Evolutionary conservation across 441 rosid species (phyloP), one percentile per base, ranked within the genome.

Genomic region (Capsella rubella): DNA sequence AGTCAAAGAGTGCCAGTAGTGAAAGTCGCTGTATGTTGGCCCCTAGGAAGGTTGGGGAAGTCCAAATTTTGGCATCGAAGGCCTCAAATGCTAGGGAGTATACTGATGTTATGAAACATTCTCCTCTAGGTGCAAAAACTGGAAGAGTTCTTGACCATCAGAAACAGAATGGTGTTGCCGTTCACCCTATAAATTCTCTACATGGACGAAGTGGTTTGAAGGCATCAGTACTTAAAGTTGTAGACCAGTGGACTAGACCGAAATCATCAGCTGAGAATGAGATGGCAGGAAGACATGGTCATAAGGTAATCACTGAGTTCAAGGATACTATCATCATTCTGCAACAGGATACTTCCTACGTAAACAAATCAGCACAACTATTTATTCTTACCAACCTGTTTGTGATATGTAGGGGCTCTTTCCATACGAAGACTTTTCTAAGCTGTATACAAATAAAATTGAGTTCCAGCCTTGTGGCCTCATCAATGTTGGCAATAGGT

Each of bases 401-500:
- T 50, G 64, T 67, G 72, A 55, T 67, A 75, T 82, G 61, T 88
- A 95, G 99, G 89, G 84, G 13, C 80, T 88, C 61, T 90, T 93
- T 83, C 74, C 90, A 29, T 95, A 90, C 64, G 94, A 91, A 72
- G 78, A 75, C 21, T 95, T 95, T 85, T 84, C 84, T 58, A 86
- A 87, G 80, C 81, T 95, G 52, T 93, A 93, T 77, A 78, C 81
- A 72, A 86, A 81, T 78, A 89, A 89, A 79, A 82, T 67, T 56
- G 95, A 91, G 73, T 76, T 91, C 72, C 84, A 72, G 74, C 98
- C 99, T 21, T 86, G 87, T 79, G 99, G 99, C 52, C 90, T 95
- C 62, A 81, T 82, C 76, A 95, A 95, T 73, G 86, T 95, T 69
- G 97, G 98, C 37, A 95, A 93, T 82, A 95, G 95, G 99, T 95